Evolutionary conservation across 164 flowering plant genomes (phyloP).

Genomic region (Litsea cubeba): DNA sequence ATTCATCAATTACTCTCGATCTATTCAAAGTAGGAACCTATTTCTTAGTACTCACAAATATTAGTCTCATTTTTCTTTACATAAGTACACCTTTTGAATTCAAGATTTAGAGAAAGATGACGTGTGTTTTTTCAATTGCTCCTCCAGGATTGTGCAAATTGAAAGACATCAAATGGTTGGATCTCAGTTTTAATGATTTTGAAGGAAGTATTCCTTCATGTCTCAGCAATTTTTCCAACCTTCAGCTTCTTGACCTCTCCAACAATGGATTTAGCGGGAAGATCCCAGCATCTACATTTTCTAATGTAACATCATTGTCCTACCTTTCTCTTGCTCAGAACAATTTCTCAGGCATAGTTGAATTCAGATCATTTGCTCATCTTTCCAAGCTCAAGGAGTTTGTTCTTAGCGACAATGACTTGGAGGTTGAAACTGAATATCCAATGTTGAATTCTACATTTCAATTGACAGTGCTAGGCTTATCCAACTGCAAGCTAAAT

Average conservation of each 20-base stretch:
- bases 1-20: too few species aligned
- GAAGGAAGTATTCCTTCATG: constrained; percentile 10
- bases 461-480: constrained; percentile 1
- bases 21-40: too few species aligned
- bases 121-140: neutral
- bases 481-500: constrained; percentile 8
- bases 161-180: constrained; percentile 5
- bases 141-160: constrained; percentile 10
- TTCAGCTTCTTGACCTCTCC: constrained; percentile 6
- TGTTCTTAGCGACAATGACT: neutral
- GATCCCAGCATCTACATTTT: neutral
- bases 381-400: neutral
- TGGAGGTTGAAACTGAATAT: constrained; percentile 2
- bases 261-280: neutral
- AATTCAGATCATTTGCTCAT: constrained; percentile 1
- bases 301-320: neutral
- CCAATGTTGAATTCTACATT: constrained; percentile 1
- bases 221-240: constrained; percentile 4
- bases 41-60: too few species aligned
- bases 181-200: neutral
- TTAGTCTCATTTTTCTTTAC: too few species aligned
- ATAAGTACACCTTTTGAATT: neutral
- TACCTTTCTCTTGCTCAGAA: neutral
- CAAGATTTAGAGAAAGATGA: neutral
- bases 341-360: neutral